Conservation (phyloP, 257 asterid species). For the Fraxinus anomala region DNA sequence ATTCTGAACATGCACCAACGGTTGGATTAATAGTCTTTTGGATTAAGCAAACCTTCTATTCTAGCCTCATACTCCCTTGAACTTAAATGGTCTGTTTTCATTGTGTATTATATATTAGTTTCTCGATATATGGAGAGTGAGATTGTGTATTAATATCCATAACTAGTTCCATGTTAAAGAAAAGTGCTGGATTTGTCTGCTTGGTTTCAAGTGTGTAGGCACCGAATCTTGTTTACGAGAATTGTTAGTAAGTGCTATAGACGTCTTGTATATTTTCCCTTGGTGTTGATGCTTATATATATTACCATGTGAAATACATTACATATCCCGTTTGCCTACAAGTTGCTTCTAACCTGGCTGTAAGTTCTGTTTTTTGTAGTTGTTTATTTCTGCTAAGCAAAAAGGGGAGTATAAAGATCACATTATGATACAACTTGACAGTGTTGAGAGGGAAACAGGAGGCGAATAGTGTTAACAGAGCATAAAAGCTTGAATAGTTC, state of each 20-base stretch:
- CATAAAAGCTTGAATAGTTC: neutral
- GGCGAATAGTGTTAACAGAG: too few species aligned
- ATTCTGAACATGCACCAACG: neutral
- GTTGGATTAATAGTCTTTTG: neutral
- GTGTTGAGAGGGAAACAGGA: neutral
- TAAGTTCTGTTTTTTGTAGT: neutral
- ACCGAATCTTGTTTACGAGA: neutral
- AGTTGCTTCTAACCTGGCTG: neutral
- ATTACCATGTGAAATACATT: neutral
- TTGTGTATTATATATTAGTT: neutral
- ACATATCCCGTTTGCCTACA: neutral
- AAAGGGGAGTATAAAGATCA: neutral
- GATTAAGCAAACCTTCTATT: neutral
- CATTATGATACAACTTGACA: neutral
- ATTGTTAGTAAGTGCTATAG: slow-evolving; percentile 16
- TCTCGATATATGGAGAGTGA: neutral
- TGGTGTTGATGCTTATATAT: neutral
- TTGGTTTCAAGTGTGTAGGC: slow-evolving; percentile 15
- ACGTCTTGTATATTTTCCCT: neutral
- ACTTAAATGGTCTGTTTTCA: slow-evolving; percentile 5
- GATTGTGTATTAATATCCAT: neutral
- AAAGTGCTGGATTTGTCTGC: slow-evolving; percentile 2
- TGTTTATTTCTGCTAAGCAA: neutral
- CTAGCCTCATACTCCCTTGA: neutral
- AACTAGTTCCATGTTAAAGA: neutral